Conservation (phyloP, 306 rosid species). For the Oemleria cerasiformis region DNA sequence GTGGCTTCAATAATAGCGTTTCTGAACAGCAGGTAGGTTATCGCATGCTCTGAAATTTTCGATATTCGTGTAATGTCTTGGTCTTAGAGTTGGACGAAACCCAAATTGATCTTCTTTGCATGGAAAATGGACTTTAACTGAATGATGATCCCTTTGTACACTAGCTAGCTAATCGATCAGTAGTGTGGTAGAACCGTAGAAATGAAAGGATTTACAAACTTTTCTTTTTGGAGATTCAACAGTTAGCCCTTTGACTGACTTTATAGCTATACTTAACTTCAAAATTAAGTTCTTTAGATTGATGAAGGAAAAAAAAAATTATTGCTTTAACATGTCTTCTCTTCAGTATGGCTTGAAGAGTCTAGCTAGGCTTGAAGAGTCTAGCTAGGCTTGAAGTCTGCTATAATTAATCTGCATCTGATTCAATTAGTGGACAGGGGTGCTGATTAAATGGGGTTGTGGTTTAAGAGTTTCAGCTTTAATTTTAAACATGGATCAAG, state of each 20-base stretch:
- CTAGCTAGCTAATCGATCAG: too few species aligned
- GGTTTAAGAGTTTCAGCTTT: neutral
- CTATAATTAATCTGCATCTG: neutral
- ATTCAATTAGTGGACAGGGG: neutral
- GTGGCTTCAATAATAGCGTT: conserved; percentile 86
- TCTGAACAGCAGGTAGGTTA: conserved; percentile 73
- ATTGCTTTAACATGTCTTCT: neutral
- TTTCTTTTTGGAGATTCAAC: too few species aligned
- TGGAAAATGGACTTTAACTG: neutral
- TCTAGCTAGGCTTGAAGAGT: neutral
- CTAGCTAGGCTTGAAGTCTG: neutral
- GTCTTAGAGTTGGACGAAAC: neutral
- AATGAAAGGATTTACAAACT: neutral
- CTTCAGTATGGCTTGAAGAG: neutral
- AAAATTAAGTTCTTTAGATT: neutral
- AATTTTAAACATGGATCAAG: neutral
- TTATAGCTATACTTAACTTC: neutral
- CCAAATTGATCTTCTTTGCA: neutral
- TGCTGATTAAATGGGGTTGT: neutral
- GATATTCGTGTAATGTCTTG: neutral
- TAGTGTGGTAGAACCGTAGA: neutral
- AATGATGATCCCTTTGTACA: neutral
- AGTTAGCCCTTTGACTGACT: neutral
- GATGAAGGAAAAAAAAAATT: neutral
- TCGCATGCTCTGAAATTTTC: conserved; percentile 9